Evolutionary conservation across 306 rosid species (phyloP), one percentile per base, ranked within the genome.

Genomic region (Vicia villosa): DNA sequence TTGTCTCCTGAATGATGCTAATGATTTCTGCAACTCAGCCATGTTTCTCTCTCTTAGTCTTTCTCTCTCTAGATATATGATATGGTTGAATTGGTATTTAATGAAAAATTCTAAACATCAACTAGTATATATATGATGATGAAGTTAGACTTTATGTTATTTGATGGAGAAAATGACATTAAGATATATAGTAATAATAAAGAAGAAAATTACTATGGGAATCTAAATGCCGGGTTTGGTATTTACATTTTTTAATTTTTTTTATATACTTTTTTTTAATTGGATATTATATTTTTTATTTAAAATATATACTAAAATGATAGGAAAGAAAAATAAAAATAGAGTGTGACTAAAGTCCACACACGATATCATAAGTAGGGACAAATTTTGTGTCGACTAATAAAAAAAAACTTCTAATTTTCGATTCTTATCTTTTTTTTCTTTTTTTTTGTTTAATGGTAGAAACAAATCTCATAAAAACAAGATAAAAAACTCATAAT

Each of bases 1-100:
- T 68, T 85, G 90, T 74, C 97, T 83, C 46, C 97, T 80, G 62
- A 84, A 91, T 6, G 97, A 84, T 68, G 89, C 85, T 16, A 78
- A 84, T 10, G 97, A 88, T 77, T 87, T 83, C 52, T 80, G 85
- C n/a, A 91, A 34, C 67, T 76, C 88, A 13, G 74, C 85, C 95
- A 87, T 78, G 5, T 66, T 43, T 66, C 20, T 57, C 49, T 66
- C 30, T 64, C 42, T 58, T 36, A 43, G 24, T 73, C 46, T 21
- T 13, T 79, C 17, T 73, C 63, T 54, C 2, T 10, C 5, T 74
- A 40, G 71, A 12, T 19, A 22, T 51, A 19, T 17, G 28, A 15
- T 49, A 9, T 57, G 55, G 30, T 63, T 77, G 17, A 51, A 24
- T 49, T 8, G 8, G 8, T 32, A 30, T 22, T 43, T 73, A 4